Conservation (phyloP, 352 stramenopile species). For the Pythium vanterpoolii region DNA sequence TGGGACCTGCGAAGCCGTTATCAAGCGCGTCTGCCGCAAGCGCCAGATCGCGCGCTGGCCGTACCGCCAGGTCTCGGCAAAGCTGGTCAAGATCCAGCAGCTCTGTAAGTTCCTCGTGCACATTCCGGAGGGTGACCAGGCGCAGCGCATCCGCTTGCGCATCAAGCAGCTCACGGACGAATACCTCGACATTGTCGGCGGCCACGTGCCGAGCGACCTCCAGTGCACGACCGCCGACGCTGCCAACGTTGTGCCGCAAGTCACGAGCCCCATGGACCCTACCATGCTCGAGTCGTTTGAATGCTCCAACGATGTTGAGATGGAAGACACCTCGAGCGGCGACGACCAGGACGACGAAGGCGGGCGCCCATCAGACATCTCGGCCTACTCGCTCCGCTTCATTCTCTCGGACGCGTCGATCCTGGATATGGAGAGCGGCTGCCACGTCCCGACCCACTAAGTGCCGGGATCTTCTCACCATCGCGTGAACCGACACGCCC, state of each 20-base stretch:
- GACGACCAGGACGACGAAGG: slow-evolving; percentile 42
- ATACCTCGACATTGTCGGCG: slow-evolving; percentile 73
- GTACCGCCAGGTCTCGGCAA: slow-evolving; percentile 82
- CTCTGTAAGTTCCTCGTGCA: slow-evolving; percentile 85
- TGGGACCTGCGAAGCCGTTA: slow-evolving; percentile 72
- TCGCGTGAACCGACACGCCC: not conserved
- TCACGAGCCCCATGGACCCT: slow-evolving; percentile 45
- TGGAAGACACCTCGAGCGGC: slow-evolving; percentile 38
- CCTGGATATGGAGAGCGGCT: slow-evolving; percentile 43
- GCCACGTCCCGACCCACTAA: slow-evolving; percentile 24
- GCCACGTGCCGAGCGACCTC: slow-evolving; percentile 69
- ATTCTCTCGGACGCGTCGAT: slow-evolving; percentile 75
- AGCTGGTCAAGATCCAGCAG: slow-evolving; percentile 85
- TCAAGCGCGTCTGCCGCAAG: slow-evolving; percentile 80
- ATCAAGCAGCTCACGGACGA: slow-evolving; percentile 80
- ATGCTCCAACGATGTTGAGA: slow-evolving; percentile 40
- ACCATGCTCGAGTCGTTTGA: slow-evolving; percentile 38
- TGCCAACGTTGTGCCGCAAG: slow-evolving; percentile 41
- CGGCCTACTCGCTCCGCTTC: slow-evolving; percentile 78
- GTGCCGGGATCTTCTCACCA: not conserved
- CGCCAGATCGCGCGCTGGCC: slow-evolving; percentile 81
- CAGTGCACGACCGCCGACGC: slow-evolving; percentile 57
- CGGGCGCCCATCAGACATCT: slow-evolving; percentile 37
- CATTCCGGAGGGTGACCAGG: slow-evolving; percentile 64
- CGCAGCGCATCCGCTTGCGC: slow-evolving; percentile 68